Conservation (phyloP, 768 basidiomycete genomes). For the Podaxis pistillaris region DNA sequence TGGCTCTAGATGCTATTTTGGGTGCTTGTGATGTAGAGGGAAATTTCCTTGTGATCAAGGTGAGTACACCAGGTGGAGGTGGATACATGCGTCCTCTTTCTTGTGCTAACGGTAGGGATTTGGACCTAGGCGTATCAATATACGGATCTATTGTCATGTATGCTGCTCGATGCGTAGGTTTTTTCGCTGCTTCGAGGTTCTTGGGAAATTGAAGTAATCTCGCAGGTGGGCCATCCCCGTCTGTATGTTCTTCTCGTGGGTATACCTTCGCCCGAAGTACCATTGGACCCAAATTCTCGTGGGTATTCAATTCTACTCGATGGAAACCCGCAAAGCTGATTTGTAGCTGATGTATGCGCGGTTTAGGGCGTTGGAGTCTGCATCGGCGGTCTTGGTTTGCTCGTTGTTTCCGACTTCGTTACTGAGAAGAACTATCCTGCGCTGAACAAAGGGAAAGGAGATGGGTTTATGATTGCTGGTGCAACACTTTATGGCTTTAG, state of each 20-base stretch:
- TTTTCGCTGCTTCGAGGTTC: not conserved
- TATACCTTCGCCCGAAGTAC: conserved; percentile 78
- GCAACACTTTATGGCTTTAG: conserved; percentile 87
- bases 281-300: conserved; percentile 84
- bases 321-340: not conserved
- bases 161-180: conserved; percentile 85
- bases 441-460: conserved; percentile 67
- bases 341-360: not conserved
- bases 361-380: conserved; percentile 70
- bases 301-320: conserved; percentile 19
- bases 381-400: conserved; percentile 71
- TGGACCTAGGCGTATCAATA: conserved; percentile 69
- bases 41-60: conserved; percentile 84
- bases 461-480: conserved; percentile 84
- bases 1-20: conserved; percentile 63
- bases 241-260: conserved; percentile 79
- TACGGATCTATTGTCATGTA: conserved; percentile 84
- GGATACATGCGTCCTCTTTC: not conserved
- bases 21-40: conserved; percentile 85
- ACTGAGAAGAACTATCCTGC: conserved; percentile 77
- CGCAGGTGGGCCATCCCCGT: conserved; percentile 85
- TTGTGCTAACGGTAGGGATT: not conserved
- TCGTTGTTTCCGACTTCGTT: conserved; percentile 75
- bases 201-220: conserved; percentile 6
- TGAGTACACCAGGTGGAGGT: conserved; percentile 21